Evolutionary conservation across 73 alveolate species (phyloP).

Genomic region (Diophrys appendiculata): DNA sequence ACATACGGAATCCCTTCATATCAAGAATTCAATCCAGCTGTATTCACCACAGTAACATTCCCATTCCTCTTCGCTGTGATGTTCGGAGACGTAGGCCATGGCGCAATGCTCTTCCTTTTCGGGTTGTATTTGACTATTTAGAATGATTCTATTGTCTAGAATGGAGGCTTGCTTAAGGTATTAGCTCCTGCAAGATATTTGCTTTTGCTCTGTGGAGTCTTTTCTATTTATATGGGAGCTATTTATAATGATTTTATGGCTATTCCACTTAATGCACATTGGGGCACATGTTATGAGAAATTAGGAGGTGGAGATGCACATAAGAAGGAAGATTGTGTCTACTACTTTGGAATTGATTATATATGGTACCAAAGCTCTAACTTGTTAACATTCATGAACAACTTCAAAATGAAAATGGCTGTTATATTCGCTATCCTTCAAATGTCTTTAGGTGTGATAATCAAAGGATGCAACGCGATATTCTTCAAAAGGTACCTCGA

Average conservation of each 20-base stretch:
- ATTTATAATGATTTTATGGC: constrained; percentile 92
- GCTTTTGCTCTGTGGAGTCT: constrained; percentile 82
- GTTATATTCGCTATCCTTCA: constrained; percentile 93
- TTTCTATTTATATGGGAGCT: constrained; percentile 85
- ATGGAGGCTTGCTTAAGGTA: constrained; percentile 3
- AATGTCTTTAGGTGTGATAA: constrained; percentile 91
- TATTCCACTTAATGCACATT: constrained; percentile 69
- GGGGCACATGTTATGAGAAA: background rate
- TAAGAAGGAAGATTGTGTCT: constrained; percentile 63
- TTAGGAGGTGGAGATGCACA: constrained; percentile 13
- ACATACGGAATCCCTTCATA: constrained; percentile 97
- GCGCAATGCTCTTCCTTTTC: constrained; percentile 78
- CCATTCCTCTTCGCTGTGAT: constrained; percentile 97
- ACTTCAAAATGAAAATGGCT: constrained; percentile 96
- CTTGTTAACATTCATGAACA: constrained; percentile 91
- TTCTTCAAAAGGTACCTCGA: constrained; percentile 69
- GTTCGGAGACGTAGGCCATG: constrained; percentile 99
- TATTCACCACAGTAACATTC: constrained; percentile 90
- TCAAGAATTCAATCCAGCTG: constrained; percentile 96
- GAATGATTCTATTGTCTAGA: constrained; percentile 52
- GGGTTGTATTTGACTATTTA: constrained; percentile 75
- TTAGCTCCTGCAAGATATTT: constrained; percentile 69
- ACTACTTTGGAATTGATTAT: constrained; percentile 97
- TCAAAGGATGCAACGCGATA: constrained; percentile 88
- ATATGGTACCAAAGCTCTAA: constrained; percentile 92